A percentile compares a stretch with the other conserved stretches of the same genome.
phyloP scores from a whole-genome alignment of 2,329 filamentous ascomycete genomes.

The Sclerotinia minor region DNA sequence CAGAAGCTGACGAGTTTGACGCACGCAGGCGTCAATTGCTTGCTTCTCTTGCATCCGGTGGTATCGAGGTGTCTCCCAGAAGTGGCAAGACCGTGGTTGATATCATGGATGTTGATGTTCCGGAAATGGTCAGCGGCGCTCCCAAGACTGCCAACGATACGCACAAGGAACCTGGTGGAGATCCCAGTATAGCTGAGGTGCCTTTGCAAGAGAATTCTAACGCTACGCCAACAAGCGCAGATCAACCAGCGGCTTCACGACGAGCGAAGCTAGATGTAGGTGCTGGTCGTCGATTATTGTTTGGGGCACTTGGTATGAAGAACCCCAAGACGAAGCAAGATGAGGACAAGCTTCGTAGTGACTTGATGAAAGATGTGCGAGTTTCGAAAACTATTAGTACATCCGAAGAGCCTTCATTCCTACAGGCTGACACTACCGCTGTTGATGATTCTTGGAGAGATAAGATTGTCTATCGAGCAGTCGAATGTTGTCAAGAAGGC shows the following conservation, averaged over 20 bases:
- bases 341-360: slow-evolving; percentile 60
- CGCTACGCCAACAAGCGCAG: background rate
- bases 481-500: slow-evolving; percentile 77
- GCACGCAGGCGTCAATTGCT: slow-evolving; percentile 53
- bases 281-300: slow-evolving; percentile 67
- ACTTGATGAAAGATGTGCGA: slow-evolving; percentile 57
- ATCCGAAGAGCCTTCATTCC: slow-evolving; percentile 26
- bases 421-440: slow-evolving; percentile 39
- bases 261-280: slow-evolving; percentile 52
- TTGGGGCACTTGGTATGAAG: slow-evolving; percentile 69
- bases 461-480: slow-evolving; percentile 72
- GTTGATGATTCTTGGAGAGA: slow-evolving; percentile 69
- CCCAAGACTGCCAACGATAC: background rate
- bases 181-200: background rate
- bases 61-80: slow-evolving; percentile 48
- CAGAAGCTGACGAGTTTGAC: slow-evolving; percentile 48
- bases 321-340: slow-evolving; percentile 68
- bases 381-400: slow-evolving; percentile 43
- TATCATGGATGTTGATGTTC: background rate
- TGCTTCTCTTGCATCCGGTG: slow-evolving; percentile 52
- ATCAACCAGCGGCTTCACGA: slow-evolving; percentile 24
- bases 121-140: slow-evolving; percentile 1
- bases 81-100: background rate
- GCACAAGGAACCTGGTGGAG: background rate
- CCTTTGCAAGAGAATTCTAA: background rate